Percentiles rank a stretch among this genome's conserved stretches.
Conservation (phyloP, 768 basidiomycete genomes). For the Psilocybe cubensis region DNA sequence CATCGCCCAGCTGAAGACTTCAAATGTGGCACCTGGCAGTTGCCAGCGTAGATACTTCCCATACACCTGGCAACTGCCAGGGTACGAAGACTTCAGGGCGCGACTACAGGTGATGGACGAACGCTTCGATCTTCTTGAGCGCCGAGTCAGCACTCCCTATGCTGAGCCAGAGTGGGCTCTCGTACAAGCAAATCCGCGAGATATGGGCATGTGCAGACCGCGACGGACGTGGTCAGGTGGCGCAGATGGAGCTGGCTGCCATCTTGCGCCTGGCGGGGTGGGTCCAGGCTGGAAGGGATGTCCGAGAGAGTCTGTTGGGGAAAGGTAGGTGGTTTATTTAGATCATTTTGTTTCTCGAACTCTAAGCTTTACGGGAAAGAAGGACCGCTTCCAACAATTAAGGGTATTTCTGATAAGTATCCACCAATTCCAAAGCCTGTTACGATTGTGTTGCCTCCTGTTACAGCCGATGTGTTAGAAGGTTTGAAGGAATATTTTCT, state of each 20-base stretch:
- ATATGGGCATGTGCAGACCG: slow-evolving; percentile 15
- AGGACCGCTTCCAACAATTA: slow-evolving; percentile 5
- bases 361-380: background rate
- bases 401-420: background rate
- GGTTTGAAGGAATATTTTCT: background rate
- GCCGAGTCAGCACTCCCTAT: slow-evolving; percentile 10
- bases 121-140: slow-evolving; percentile 2
- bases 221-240: slow-evolving; percentile 4
- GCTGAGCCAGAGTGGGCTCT: slow-evolving; percentile 7
- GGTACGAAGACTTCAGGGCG: background rate
- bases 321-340: background rate
- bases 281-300: slow-evolving; percentile 5
- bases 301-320: slow-evolving; percentile 5
- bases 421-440: background rate
- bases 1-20: too few species aligned
- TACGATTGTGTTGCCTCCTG: background rate
- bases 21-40: too few species aligned
- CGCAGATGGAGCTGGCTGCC: slow-evolving; percentile 5
- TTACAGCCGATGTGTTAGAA: background rate
- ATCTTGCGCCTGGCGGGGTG: slow-evolving; percentile 15
- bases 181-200: slow-evolving; percentile 11
- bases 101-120: slow-evolving; percentile 3
- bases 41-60: too few species aligned
- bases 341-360: background rate
- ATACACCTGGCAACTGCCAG: too few species aligned